Conservation (phyloP, 768 basidiomycete genomes). For the Phaffia tasmanica region DNA sequence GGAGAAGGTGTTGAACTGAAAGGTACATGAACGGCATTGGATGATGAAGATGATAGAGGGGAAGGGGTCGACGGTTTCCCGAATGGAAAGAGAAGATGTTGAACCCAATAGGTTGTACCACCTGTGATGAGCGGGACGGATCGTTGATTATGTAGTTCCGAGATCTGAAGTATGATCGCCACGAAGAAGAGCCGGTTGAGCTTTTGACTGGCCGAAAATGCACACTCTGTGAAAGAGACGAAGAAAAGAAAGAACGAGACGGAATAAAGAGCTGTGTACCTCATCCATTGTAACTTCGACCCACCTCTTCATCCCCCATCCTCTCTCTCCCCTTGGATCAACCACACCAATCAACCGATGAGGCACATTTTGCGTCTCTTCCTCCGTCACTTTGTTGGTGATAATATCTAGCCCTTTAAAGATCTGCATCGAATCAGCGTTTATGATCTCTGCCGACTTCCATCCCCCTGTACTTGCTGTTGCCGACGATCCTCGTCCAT, state of each 20-base stretch:
- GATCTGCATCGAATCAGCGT: conserved; percentile 96
- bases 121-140: conserved; percentile 83
- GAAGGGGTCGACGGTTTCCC: conserved; percentile 12
- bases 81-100: conserved; percentile 78
- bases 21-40: conserved; percentile 8
- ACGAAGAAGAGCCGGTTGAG: neutral
- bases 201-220: neutral
- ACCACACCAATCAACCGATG: conserved; percentile 87
- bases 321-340: conserved; percentile 57
- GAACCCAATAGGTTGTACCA: conserved; percentile 95
- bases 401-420: conserved; percentile 83
- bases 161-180: conserved; percentile 48
- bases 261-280: conserved; percentile 45
- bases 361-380: conserved; percentile 66
- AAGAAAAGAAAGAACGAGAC: conserved; percentile 3
- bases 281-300: conserved; percentile 63
- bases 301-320: conserved; percentile 48
- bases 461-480: neutral
- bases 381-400: conserved; percentile 77
- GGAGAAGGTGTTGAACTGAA: conserved; percentile 24
- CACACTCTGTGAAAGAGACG: neutral
- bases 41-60: neutral
- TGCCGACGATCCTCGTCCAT: conserved; percentile 25
- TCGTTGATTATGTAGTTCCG: conserved; percentile 52
- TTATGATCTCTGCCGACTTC: conserved; percentile 53